Conservation (phyloP, 768 basidiomycete species). For the Cubamyces lactineus region DNA sequence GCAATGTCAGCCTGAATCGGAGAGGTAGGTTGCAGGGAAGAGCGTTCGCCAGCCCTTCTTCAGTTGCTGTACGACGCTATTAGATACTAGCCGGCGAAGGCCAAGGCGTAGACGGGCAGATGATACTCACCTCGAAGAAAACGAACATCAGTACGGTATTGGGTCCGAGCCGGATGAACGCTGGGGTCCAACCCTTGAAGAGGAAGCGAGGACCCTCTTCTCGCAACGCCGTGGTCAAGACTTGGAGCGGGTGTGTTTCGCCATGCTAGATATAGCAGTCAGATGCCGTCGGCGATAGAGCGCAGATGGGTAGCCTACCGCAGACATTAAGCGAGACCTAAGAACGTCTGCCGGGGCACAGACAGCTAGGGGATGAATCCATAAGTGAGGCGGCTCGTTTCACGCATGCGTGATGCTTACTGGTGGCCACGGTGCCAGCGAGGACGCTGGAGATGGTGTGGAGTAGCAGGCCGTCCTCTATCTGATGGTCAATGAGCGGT, state of each 20-base stretch:
- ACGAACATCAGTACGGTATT: slow-evolving; percentile 86
- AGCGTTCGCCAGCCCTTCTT: slow-evolving; percentile 59
- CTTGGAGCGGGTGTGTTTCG: slow-evolving; percentile 49
- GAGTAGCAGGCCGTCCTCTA: slow-evolving; percentile 66
- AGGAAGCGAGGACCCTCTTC: slow-evolving; percentile 79
- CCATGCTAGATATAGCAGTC: slow-evolving; percentile 47
- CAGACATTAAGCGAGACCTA: slow-evolving; percentile 76
- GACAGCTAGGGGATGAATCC: slow-evolving; percentile 51
- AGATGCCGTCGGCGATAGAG: neutral
- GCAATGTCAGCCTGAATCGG: slow-evolving; percentile 9
- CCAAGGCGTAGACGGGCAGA: neutral
- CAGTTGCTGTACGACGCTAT: slow-evolving; percentile 58
- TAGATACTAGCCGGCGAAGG: neutral
- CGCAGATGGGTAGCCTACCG: slow-evolving; percentile 46
- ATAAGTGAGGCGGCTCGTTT: neutral
- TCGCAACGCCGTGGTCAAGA: slow-evolving; percentile 61
- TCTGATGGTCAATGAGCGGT: slow-evolving; percentile 60
- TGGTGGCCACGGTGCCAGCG: slow-evolving; percentile 78
- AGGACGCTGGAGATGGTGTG: slow-evolving; percentile 69
- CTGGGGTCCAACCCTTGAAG: slow-evolving; percentile 90
- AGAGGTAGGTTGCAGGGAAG: slow-evolving; percentile 24
- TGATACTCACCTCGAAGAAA: slow-evolving; percentile 77
- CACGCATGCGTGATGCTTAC: slow-evolving; percentile 43
- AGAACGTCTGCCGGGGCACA: slow-evolving; percentile 81
- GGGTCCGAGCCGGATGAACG: slow-evolving; percentile 81